Evolutionary conservation across 306 rosid species (phyloP).

Genomic region (Chamaecrista fasciculata): DNA sequence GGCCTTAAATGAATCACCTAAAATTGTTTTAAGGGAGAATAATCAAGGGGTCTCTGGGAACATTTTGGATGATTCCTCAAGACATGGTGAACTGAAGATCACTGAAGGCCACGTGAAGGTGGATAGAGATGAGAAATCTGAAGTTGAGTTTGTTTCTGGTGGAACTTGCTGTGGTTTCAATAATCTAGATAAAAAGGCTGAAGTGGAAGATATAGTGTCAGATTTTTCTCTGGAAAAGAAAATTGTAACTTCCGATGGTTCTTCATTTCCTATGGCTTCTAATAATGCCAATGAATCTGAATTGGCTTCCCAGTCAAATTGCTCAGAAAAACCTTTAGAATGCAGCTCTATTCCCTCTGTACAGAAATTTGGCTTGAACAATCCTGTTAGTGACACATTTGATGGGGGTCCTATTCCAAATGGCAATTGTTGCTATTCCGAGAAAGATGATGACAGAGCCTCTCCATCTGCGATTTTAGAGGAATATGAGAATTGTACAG

Average conservation of each 20-base stretch:
- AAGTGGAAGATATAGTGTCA: slow-evolving; percentile 33
- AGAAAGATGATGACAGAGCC: slow-evolving; percentile 29
- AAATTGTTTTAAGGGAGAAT: slow-evolving; percentile 31
- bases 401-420: slow-evolving; percentile 24
- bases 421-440: background rate
- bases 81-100: slow-evolving; percentile 15
- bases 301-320: slow-evolving; percentile 36
- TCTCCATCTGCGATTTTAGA: slow-evolving; percentile 50
- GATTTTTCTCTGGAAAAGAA: slow-evolving; percentile 36
- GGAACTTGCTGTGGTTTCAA: slow-evolving; percentile 20
- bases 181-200: slow-evolving; percentile 31
- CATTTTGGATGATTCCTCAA: slow-evolving; percentile 19
- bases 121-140: slow-evolving; percentile 29
- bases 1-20: slow-evolving; percentile 35
- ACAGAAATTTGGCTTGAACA: too few species aligned
- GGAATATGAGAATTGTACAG: slow-evolving; percentile 58
- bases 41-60: slow-evolving; percentile 20
- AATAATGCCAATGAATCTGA: slow-evolving; percentile 30
- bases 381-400: slow-evolving; percentile 4
- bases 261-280: slow-evolving; percentile 28
- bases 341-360: too few species aligned
- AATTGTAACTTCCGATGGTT: slow-evolving; percentile 15
- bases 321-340: slow-evolving; percentile 25
- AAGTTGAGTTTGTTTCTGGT: slow-evolving; percentile 36
- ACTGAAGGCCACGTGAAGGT: slow-evolving; percentile 25